These are phyloP conservation scores for Dothideomycetidae sp. DNA, from an alignment of 2,329 filamentous ascomycete species.

Conservation along the genomic window DNA sequence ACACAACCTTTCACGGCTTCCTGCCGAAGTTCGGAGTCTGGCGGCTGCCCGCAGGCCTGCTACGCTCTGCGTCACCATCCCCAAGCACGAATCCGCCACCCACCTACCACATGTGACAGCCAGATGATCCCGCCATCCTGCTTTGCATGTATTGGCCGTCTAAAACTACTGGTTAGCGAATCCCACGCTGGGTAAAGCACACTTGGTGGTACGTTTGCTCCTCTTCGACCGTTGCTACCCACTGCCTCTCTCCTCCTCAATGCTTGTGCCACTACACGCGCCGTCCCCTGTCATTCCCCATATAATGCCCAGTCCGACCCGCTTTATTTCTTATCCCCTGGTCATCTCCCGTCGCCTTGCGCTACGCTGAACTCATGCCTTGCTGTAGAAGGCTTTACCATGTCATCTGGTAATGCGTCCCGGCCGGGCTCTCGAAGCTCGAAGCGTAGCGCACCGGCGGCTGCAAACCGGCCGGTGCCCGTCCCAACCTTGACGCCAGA, in stretches of 20 bases:
- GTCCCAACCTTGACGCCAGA: conserved; percentile 32
- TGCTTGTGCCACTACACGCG: no score
- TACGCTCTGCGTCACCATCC: neutral
- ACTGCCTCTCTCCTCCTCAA: neutral
- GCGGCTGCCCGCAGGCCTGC: conserved; percentile 29
- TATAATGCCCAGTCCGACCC: no score
- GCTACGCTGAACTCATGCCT: neutral
- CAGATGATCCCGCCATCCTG: no score
- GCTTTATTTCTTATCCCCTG: no score
- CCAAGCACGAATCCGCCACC: no score
- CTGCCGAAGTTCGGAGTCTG: neutral
- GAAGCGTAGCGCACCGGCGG: neutral
- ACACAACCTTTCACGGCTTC: neutral
- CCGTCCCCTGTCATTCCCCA: no score
- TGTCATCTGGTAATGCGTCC: conserved; percentile 30
- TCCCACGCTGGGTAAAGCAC: conserved; percentile 5
- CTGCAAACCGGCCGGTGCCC: conserved; percentile 24
- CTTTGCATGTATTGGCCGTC: no score
- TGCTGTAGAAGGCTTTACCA: conserved; percentile 19
- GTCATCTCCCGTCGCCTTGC: no score
- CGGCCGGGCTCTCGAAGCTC: conserved; percentile 29
- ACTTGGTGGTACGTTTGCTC: conserved; percentile 4
- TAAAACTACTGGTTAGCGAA: conserved; percentile 15
- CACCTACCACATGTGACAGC: neutral
- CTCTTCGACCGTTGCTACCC: conserved; percentile 11